Base-by-base conservation (phyloP, 371 early-diverging fungal species). In the Circinella umbellata region DNA sequence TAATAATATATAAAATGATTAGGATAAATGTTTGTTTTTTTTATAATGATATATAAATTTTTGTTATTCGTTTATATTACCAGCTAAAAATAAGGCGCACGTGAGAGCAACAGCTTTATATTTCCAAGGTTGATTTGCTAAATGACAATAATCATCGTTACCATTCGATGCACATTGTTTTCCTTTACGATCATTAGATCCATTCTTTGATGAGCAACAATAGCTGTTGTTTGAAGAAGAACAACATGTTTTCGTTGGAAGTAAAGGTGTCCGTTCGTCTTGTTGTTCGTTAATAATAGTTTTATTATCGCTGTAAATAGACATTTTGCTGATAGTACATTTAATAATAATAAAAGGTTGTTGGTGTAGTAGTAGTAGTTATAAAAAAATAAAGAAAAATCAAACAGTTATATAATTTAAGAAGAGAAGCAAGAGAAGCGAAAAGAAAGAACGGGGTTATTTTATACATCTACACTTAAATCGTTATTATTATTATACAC, bases 71-170 rank as follows among this genome's bases (percentile, higher is more conserved):
- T 63, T 17, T 63, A 18, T 8, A n/a, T 59, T 66, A 87, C 89
- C 84, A 61, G 89, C 83, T 47, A 89, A 71, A 48, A 87, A 81
- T 38, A 89, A 72, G 37, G 86, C 84, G 66, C 89, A 89, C 0
- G 77, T 57, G 10, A 89, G 77, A 9, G 90, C 90, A 65, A 90
- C 66, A 3, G 76, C 27, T 70, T 90, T 90, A 69, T 88, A 89
- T 55, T 85, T 75, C 75, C 86, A 81, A 63, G 81, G 86, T 35
- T 78, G 78, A 46, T 84, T 71, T 18, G 75, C 64, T 18, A 76
- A 49, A 36, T 70, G 76, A 14, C 74, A 57, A 57, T 57, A 57
- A 14, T 57, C 57, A 34, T 57, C 35, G 34, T 57, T n/a, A 34
- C 9, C 20, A 57, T 57, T 34, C 10, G 57, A 34, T 10, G 57